A percentile compares a stretch with the other conserved stretches of the same genome.
Conservation (phyloP, 2,329 filamentous ascomycete species). For the Pezicula radicicola region DNA sequence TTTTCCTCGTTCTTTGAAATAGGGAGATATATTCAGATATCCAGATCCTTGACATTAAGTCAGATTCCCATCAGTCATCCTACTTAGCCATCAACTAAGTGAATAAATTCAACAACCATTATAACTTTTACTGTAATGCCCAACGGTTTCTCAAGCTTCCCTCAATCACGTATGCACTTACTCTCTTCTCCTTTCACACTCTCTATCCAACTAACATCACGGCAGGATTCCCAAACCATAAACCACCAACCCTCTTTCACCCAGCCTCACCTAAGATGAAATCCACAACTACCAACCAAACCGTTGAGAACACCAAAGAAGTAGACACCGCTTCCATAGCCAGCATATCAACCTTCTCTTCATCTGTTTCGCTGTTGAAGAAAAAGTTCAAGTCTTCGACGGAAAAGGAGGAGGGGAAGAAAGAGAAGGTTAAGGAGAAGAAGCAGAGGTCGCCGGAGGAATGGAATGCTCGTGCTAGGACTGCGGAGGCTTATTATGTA, state of each 20-base stretch:
- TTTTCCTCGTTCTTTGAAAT: no score
- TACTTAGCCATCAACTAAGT: no score
- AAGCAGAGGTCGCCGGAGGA: not conserved
- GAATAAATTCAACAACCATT: not conserved
- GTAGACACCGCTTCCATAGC: conserved; percentile 18
- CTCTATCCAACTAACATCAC: conserved; percentile 1
- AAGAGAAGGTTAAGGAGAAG: conserved; percentile 3
- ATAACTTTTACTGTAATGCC: conserved; percentile 1
- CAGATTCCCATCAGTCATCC: no score
- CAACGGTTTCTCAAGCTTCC: conserved; percentile 11
- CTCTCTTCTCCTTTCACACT: not conserved
- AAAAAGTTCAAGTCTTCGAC: conserved; percentile 7
- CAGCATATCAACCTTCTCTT: conserved; percentile 22
- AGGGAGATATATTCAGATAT: no score
- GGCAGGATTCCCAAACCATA: conserved; percentile 18
- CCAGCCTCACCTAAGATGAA: conserved; percentile 22
- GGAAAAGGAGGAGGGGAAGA: conserved; percentile 3
- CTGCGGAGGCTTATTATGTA: conserved; percentile 19
- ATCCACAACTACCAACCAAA: conserved; percentile 2
- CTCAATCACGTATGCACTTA: conserved; percentile 9
- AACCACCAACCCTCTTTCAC: conserved; percentile 16
- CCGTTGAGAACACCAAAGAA: conserved; percentile 3
- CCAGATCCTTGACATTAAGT: no score
- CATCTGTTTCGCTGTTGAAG: conserved; percentile 21
- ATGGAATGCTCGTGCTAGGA: conserved; percentile 13